Base-by-base conservation (phyloP, 805 yeast species). In the Zygoascus tannicola region DNA sequence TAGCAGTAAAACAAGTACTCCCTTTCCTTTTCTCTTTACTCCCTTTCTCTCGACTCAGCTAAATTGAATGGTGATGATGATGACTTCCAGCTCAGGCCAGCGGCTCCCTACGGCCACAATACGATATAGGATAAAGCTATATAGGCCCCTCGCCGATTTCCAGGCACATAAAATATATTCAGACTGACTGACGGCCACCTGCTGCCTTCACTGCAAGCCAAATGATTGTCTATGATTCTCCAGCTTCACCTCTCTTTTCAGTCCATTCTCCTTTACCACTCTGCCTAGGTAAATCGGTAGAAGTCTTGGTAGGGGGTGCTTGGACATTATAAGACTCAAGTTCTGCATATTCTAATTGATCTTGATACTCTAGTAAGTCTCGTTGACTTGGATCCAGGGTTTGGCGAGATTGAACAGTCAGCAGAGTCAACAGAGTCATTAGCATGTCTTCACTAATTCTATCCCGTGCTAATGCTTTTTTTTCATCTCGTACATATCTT, bases 231-330 rank as follows among this genome's bases (percentile, higher is more conserved):
- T 33, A 33, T 8, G n/a, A 26, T 12, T 12, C 15, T 10, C 94
- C 95, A 44, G 66, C 76, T 59, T 88, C 97, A 1, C 95, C 95
- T 53, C 97, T 68, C 0, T 69, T 48, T n/a, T 64, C 57, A 1
- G 82, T 81, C 97, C 97, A 88, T 38, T 70, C 81, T 0, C 68
- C 71, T 3, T 75, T 68, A 0, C 97, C 97, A 40, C 87, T 80
- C 57, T 84, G 81, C 45, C 97, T 63, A 0, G 87, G 82, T 22
- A 59, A 56, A 34, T 59, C 54, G 1, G 47, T 46, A 2, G 38
- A 15, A 2, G 43, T 40, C 2, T 41, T 34, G 20, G 40, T 36
- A 3, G 48, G 39, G 1, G 45, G 36, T 10, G 41, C 21, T 3
- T 35, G 38, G 3, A 4, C 19, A 26, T 20, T 21, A 32, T 42